These are phyloP conservation scores for Clavispora asparagi DNA, from an alignment of 805 yeast species.

Conservation along the genomic window DNA sequence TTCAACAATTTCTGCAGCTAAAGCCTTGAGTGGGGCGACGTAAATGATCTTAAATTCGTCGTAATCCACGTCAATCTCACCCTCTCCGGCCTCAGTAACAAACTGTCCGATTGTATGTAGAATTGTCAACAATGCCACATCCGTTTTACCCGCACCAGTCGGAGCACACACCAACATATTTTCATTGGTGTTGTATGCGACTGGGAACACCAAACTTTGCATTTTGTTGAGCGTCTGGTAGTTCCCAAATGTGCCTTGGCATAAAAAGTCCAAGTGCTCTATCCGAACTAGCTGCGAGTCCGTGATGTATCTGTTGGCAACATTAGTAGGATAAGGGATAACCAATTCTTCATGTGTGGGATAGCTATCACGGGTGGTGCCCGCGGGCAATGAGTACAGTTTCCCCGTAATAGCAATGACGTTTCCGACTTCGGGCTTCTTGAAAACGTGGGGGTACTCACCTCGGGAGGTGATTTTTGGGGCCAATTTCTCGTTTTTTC, in stretches of 20 bases:
- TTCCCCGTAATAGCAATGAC: slow-evolving; percentile 73
- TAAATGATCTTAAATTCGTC: slow-evolving; percentile 87
- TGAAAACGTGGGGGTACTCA: slow-evolving; percentile 81
- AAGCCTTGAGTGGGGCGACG: slow-evolving; percentile 89
- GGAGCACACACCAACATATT: slow-evolving; percentile 54
- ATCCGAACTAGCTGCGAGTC: slow-evolving; percentile 51
- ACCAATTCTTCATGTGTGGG: slow-evolving; percentile 73
- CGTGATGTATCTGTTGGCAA: slow-evolving; percentile 36
- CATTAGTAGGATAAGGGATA: slow-evolving; percentile 68
- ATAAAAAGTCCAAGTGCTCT: slow-evolving; percentile 63
- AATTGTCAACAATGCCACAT: slow-evolving; percentile 16
- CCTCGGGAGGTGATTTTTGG: slow-evolving; percentile 27
- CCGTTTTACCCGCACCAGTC: slow-evolving; percentile 20
- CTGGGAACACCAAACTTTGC: slow-evolving; percentile 87
- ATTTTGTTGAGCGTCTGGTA: slow-evolving; percentile 77
- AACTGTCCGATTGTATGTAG: slow-evolving; percentile 70
- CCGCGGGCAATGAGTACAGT: slow-evolving; percentile 72
- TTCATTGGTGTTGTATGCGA: slow-evolving; percentile 89
- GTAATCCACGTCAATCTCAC: slow-evolving; percentile 62
- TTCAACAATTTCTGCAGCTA: slow-evolving; percentile 95
- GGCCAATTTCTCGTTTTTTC: slow-evolving; percentile 45
- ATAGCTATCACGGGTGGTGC: slow-evolving; percentile 62
- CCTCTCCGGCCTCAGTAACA: slow-evolving; percentile 43
- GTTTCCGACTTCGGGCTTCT: slow-evolving; percentile 55
- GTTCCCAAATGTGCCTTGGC: slow-evolving; percentile 78